These are phyloP conservation scores for Apodospora peruviana DNA, from an alignment of 495 filamentous ascomycete species.

Conservation along the genomic window DNA sequence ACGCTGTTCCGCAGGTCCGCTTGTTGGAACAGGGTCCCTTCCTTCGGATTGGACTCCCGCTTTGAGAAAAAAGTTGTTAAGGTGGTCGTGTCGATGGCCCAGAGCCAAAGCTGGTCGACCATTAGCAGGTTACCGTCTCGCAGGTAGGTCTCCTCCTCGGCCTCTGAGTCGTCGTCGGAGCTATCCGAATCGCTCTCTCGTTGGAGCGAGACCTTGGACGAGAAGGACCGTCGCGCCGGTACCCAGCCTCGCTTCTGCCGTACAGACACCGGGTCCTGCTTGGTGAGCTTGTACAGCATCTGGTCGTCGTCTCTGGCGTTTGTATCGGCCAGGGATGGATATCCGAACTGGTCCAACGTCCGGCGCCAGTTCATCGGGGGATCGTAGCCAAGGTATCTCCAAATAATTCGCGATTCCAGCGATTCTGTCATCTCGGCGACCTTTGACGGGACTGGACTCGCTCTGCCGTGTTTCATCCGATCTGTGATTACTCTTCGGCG, in stretches of 20 bases:
- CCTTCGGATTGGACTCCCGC: constrained; percentile 39
- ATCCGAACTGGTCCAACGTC: constrained; percentile 63
- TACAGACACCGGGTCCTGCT: constrained; percentile 18
- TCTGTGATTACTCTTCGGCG: constrained; percentile 54
- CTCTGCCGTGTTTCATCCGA: constrained; percentile 50
- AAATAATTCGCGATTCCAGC: constrained; percentile 55
- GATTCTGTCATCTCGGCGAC: constrained; percentile 45
- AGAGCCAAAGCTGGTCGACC: constrained; percentile 68
- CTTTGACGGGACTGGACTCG: constrained; percentile 49
- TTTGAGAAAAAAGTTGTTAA: constrained; percentile 56
- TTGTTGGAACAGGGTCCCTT: constrained; percentile 55
- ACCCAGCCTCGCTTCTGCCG: not conserved
- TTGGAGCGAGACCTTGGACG: not conserved
- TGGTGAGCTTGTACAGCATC: constrained; percentile 66
- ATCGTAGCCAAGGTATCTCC: constrained; percentile 60
- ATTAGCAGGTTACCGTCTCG: constrained; percentile 59
- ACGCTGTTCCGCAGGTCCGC: constrained; percentile 60
- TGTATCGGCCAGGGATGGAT: constrained; percentile 57
- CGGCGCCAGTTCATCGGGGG: constrained; percentile 59
- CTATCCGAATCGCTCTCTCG: constrained; percentile 5
- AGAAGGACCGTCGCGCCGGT: not conserved
- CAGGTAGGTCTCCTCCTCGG: constrained; percentile 33
- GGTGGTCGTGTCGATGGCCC: constrained; percentile 54
- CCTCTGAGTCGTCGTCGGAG: constrained; percentile 16
- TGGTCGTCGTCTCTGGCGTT: constrained; percentile 61